Evolutionary conservation across 495 filamentous ascomycete species (phyloP).

Genomic region (Sporormia fimetaria): DNA sequence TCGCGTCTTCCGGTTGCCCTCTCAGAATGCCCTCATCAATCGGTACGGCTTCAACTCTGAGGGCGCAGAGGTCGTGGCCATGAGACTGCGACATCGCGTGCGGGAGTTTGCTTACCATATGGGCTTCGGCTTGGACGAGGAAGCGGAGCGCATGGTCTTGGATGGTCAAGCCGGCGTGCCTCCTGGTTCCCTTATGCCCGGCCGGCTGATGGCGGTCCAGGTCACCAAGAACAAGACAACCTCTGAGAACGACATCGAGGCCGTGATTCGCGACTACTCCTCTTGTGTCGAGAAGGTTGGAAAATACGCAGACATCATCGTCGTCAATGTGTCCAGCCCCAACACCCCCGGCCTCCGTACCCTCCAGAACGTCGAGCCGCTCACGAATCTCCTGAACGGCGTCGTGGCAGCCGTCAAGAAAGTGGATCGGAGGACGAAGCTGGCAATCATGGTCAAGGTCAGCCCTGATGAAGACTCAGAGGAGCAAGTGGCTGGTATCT

Average conservation of each 20-base stretch:
- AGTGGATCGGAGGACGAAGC: constrained; percentile 57
- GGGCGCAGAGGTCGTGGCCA: constrained; percentile 77
- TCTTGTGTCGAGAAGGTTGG: constrained; percentile 72
- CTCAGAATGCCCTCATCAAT: constrained; percentile 79
- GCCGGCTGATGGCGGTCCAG: constrained; percentile 78
- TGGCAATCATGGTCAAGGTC: constrained; percentile 91
- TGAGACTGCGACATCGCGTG: constrained; percentile 64
- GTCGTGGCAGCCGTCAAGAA: constrained; percentile 67
- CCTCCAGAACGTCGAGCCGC: constrained; percentile 67
- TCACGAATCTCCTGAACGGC: constrained; percentile 65
- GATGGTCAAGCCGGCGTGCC: constrained; percentile 53
- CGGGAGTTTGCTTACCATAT: constrained; percentile 58
- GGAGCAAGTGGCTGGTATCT: constrained; percentile 73
- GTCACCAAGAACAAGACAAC: constrained; percentile 95
- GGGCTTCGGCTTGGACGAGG: constrained; percentile 51
- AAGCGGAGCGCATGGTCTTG: constrained; percentile 58
- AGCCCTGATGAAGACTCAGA: constrained; percentile 85
- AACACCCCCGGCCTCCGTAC: constrained; percentile 85
- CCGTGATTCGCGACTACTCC: constrained; percentile 75
- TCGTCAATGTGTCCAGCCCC: constrained; percentile 93
- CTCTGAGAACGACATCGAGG: constrained; percentile 68
- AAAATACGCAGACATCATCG: constrained; percentile 81
- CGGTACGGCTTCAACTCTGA: constrained; percentile 89
- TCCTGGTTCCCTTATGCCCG: constrained; percentile 63
- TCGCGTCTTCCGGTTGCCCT: constrained; percentile 74